Evolutionary conservation across 306 rosid genomes (phyloP).

Genomic region (Cyamopsis tetragonoloba): DNA sequence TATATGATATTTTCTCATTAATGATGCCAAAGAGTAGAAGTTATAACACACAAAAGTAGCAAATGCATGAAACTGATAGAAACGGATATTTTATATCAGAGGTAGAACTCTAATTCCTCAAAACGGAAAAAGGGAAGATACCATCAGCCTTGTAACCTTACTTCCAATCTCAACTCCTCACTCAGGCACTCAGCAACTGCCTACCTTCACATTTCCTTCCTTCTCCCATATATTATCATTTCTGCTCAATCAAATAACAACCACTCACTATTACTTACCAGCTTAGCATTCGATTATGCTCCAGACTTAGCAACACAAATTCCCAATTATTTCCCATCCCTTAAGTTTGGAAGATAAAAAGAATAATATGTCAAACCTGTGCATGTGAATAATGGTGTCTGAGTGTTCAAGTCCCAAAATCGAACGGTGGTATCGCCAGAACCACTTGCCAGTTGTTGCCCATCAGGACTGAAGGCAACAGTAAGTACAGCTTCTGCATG

Average conservation of each 20-base stretch:
- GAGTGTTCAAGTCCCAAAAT: slow-evolving; percentile 88
- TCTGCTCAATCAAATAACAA: not conserved
- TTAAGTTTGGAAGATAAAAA: not conserved
- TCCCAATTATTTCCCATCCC: not conserved
- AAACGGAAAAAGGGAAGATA: not conserved
- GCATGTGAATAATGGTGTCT: slow-evolving; percentile 80
- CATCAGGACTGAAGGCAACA: slow-evolving; percentile 95
- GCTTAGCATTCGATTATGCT: not conserved
- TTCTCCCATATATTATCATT: not conserved
- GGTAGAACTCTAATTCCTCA: too few species aligned
- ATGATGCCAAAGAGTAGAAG: slow-evolving; percentile 12
- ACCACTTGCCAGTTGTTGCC: slow-evolving; percentile 88
- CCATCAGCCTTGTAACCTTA: not conserved
- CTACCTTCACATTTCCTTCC: not conserved
- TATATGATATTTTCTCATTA: not conserved
- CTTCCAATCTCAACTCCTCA: not conserved
- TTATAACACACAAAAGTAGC: too few species aligned
- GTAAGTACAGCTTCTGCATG: slow-evolving; percentile 80
- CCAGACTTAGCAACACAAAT: not conserved
- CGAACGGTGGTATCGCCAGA: slow-evolving; percentile 93
- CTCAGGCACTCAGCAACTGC: too few species aligned
- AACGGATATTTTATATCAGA: too few species aligned
- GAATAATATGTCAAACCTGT: slow-evolving; percentile 58
- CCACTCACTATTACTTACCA: not conserved
- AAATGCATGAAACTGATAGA: too few species aligned